Percentiles rank a stretch among this genome's conserved stretches.
Conservation (phyloP, 148 eudicot species). For the Chenopodium formosanum region DNA sequence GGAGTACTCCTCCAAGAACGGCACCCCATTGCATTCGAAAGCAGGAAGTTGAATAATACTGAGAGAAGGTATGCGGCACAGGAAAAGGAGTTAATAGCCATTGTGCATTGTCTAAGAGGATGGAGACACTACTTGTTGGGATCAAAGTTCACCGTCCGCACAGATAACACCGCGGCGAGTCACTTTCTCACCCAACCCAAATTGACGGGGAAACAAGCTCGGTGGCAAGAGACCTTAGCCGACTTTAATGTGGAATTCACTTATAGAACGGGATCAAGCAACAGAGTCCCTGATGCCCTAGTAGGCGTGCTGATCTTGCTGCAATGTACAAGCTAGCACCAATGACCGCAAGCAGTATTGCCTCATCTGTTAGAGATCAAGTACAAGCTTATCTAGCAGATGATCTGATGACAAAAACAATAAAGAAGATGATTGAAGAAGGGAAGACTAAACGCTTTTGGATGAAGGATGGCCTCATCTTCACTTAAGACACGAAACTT, state of each 20-base stretch:
- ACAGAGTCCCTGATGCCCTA: neutral
- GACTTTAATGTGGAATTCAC: neutral
- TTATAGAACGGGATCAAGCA: neutral
- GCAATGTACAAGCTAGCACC: neutral
- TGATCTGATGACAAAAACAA: too few relatives aligned
- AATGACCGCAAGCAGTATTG: too few relatives aligned
- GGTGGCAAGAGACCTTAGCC: neutral
- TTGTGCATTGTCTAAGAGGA: neutral
- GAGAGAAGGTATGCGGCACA: neutral
- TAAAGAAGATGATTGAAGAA: too few relatives aligned
- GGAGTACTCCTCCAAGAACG: neutral
- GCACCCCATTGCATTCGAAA: neutral
- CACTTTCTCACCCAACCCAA: neutral
- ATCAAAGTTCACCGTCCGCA: too few relatives aligned
- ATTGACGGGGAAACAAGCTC: neutral
- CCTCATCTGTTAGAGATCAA: neutral
- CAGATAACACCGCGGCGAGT: too few relatives aligned
- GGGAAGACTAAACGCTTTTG: too few relatives aligned
- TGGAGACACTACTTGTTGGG: too few relatives aligned
- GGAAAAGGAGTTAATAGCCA: neutral
- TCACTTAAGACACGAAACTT: too few relatives aligned
- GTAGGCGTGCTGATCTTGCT: too few relatives aligned
- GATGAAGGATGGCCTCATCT: too few relatives aligned
- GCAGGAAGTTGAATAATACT: neutral
- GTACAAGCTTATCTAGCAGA: neutral